Percentiles rank a stretch among this genome's conserved stretches.
Conservation (phyloP, 495 filamentous ascomycete genomes). For the Recurvomyces mirabilis region DNA sequence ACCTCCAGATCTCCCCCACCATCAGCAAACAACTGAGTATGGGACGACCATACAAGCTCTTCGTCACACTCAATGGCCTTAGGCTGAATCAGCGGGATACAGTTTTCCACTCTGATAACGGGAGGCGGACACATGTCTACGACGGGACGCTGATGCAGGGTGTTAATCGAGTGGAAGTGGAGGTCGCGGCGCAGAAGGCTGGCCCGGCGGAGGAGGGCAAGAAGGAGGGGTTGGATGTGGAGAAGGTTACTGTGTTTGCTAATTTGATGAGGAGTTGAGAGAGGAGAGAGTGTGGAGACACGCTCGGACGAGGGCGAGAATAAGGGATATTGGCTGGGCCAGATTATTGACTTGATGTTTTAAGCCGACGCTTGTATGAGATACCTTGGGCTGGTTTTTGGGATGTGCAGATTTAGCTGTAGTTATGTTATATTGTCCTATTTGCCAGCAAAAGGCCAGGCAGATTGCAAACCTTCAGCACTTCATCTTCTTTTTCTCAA, state of each 20-base stretch:
- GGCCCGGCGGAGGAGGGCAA: slow-evolving; percentile 12
- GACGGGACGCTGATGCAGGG: slow-evolving; percentile 28
- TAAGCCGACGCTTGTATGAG: no score
- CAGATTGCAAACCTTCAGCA: no score
- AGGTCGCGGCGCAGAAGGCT: slow-evolving; percentile 26
- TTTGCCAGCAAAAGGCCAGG: no score
- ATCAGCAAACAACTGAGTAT: slow-evolving; percentile 40
- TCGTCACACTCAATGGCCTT: slow-evolving; percentile 42
- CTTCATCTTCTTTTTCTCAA: no score
- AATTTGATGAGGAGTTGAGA: slow-evolving; percentile 26
- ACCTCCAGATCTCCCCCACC: slow-evolving; percentile 52
- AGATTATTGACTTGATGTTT: no score
- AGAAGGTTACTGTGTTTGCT: slow-evolving; percentile 31
- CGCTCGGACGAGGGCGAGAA: no score
- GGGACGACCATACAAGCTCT: slow-evolving; percentile 50
- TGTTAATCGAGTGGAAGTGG: slow-evolving; percentile 33
- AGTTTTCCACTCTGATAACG: slow-evolving; percentile 7
- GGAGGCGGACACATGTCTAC: slow-evolving; percentile 25
- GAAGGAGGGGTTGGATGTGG: slow-evolving; percentile 26
- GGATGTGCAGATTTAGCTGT: no score
- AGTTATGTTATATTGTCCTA: no score
- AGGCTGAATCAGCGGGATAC: slow-evolving; percentile 21
- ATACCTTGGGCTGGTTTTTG: no score
- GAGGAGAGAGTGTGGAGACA: no score
- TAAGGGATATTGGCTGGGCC: no score